Conservation (phyloP, 345 rosid species). For the Sapria himalayana region DNA sequence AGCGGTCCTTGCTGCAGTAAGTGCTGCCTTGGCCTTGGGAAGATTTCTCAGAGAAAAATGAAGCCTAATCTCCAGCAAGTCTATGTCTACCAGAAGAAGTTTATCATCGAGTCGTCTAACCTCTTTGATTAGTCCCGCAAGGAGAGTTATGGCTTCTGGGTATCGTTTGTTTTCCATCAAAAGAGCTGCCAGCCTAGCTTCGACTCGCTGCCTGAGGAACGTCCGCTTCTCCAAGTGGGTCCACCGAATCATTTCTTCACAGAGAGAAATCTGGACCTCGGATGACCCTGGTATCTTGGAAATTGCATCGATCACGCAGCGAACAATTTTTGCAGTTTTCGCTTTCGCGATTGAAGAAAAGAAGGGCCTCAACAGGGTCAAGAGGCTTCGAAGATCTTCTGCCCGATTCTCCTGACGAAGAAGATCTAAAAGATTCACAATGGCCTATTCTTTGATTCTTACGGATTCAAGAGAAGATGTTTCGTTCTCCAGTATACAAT, state of each 20-base stretch:
- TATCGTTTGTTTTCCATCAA: conserved; percentile 75
- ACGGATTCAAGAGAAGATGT: conserved; percentile 73
- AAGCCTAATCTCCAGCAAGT: conserved; percentile 80
- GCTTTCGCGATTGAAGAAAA: conserved; percentile 86
- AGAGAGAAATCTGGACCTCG: conserved; percentile 77
- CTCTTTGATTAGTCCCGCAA: conserved; percentile 59
- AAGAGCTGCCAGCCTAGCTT: conserved; percentile 85
- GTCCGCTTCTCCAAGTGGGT: conserved; percentile 82
- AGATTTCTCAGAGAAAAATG: conserved; percentile 83
- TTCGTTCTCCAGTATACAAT: conserved; percentile 51
- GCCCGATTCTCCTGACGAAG: conserved; percentile 63
- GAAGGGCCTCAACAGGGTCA: conserved; percentile 68
- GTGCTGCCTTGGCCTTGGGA: conserved; percentile 92
- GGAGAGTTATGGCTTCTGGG: conserved; percentile 53
- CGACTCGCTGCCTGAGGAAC: conserved; percentile 81
- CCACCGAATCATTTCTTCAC: conserved; percentile 87
- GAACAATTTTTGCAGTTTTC: conserved; percentile 79
- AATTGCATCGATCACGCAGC: conserved; percentile 67
- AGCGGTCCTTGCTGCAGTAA: conserved; percentile 91
- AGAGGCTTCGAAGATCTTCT: conserved; percentile 53
- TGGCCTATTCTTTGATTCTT: conserved; percentile 63
- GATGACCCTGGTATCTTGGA: conserved; percentile 91
- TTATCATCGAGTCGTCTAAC: conserved; percentile 95
- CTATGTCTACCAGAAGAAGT: conserved; percentile 82
- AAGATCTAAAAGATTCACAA: conserved; percentile 54